Evolutionary conservation across 2,329 filamentous ascomycete species (phyloP), one percentile per base, ranked within the genome.

Genomic region (Xylaria sp.): DNA sequence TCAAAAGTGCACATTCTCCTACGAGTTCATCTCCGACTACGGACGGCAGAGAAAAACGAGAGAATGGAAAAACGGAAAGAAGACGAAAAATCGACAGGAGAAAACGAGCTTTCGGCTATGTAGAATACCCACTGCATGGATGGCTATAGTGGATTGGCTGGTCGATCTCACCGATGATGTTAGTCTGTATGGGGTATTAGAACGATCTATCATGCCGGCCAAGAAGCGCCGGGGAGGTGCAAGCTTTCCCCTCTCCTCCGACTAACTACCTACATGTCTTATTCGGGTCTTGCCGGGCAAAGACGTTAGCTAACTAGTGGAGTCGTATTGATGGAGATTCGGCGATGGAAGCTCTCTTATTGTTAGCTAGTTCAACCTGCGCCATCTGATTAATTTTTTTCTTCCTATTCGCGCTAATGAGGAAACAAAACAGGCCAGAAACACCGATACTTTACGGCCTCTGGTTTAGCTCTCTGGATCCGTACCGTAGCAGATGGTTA

Each of bases 221-320:
- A 61, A 68, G 57, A 47, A 47, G 14, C 24, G 24, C 24, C 24
- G 24, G 24, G 24, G 24, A 27, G 45, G 32, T 34, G 61, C 11
- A 65, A 65, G 65, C 65, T 68, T 68, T 68, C 56, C 6, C 24
- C 11, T 34, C 39, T 21, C 30, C 57, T 36, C 34, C 8, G 34
- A 11, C 34, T n/a, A n/a, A n/a, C n/a, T n/a, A n/a, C n/a, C n/a
- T 7, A 6, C 34, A 36, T 7, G 34, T 11, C 34, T 36, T 3
- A 7, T 1, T 27, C 48, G 48, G 48, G 19, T 30, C 30, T 30
- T 54, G 30, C 51, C 51, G 51, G n/a, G 48, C 6, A 54, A 19
- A 54, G 30, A 36, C 51, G 30, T 34, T 54, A 54, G 12, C 30
- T 19, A n/a, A 27, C 6, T 11, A 12, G 30, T 17, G 42, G 7